Evolutionary conservation across 1,284 basidiomycete genomes (phyloP), one percentile per base, ranked within the genome.

Genomic region (Wallemia ichthyophaga): DNA sequence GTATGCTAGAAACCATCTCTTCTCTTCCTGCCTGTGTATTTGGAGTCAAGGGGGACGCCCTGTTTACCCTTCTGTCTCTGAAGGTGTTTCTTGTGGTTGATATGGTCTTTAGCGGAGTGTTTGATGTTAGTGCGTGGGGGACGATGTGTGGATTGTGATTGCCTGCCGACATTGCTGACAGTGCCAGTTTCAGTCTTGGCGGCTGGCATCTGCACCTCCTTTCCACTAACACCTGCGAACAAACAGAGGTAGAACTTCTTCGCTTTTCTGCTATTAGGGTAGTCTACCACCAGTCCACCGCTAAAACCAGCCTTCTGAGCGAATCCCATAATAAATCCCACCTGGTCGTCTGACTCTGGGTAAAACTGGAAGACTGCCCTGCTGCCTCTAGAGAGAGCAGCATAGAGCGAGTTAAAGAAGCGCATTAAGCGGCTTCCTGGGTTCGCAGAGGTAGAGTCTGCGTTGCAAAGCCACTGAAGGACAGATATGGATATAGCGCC

Each of bases 401-500:
- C 87, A 71, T 96, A 87, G 25, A 99, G 78, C 11, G 92, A 94
- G 27, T 87, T 91, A 74, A 99, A 99, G 74, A 99, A 99, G 32
- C 85, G 80, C 25, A 78, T 78, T 28, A 98, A 77, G 54, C 94
- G 84, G 65, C 88, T 83, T 0, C 89, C 84, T 0, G 94, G 94
- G 1, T 89, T 92, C 60, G 88, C 85, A 62, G 86, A 80, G 1
- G 85, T 82, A 26, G 87, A 83, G 70, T 98, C 94, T 37, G 94
- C 92, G 69, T 98, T 99, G 62, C 96, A 78, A 0, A 99, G 76
- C 94, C 94, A 99, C 72, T 99, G 94, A 1, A 99, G 75, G 25
- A 96, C 94, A 23, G 94, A 98, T 67, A 99, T 86, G 67, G 89
- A 94, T 67, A 99, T 98, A 7, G 88, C 89, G 55, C 91, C 94